Evolutionary conservation across 179 eudicot species (phyloP).

Genomic region (Spergularia azorica): DNA sequence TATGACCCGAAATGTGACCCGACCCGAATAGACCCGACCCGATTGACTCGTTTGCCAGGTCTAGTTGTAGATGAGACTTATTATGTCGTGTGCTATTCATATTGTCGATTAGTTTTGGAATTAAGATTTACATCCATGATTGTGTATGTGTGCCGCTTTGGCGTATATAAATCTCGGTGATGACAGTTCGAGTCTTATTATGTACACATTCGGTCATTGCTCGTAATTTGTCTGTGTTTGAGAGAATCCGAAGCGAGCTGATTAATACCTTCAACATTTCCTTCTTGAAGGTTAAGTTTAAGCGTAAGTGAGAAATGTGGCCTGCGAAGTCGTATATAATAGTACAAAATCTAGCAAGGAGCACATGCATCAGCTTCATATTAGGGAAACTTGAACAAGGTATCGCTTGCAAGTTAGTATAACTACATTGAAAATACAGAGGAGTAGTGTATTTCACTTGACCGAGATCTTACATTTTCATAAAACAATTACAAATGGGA

Average conservation of each 20-base stretch:
- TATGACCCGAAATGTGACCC: too few species aligned
- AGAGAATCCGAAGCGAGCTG: background rate
- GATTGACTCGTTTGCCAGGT: too few species aligned
- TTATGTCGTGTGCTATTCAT: too few species aligned
- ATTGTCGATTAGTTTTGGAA: too few species aligned
- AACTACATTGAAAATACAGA: background rate
- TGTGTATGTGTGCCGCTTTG: too few species aligned
- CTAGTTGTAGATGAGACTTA: too few species aligned
- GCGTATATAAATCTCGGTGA: too few species aligned
- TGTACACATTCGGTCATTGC: too few species aligned
- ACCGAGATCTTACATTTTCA: background rate
- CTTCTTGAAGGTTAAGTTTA: conserved; percentile 20
- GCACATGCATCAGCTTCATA: conserved; percentile 29
- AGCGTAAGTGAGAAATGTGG: background rate
- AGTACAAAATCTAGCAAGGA: conserved; percentile 8
- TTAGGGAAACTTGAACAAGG: conserved; percentile 4
- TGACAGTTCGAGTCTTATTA: too few species aligned
- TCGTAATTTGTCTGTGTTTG: background rate
- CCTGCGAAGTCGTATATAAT: background rate
- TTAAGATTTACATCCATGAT: too few species aligned
- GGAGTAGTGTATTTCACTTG: background rate
- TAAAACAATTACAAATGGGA: background rate
- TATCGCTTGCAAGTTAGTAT: conserved; percentile 1
- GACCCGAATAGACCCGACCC: too few species aligned
- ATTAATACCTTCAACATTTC: conserved; percentile 1